These are phyloP conservation scores for Chiua virens DNA, from an alignment of 768 basidiomycete genomes.

Conservation along the genomic window DNA sequence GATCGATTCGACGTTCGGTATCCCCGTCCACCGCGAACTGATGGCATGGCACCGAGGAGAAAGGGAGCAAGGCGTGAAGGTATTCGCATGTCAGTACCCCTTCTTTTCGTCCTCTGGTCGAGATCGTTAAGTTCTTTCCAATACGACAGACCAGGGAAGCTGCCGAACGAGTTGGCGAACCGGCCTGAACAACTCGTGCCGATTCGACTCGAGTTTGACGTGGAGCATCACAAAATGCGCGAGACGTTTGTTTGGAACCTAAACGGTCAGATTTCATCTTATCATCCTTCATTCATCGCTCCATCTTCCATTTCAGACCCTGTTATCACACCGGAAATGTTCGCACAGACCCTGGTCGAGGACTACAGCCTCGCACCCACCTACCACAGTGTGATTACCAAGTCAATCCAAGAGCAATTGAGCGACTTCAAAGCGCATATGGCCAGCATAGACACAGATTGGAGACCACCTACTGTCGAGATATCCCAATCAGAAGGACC, in stretches of 20 bases:
- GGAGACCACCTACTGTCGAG: conserved; percentile 24
- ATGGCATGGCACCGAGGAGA: conserved; percentile 38
- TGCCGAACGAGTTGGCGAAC: conserved; percentile 55
- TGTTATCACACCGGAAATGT: conserved; percentile 83
- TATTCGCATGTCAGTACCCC: conserved; percentile 67
- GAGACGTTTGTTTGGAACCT: conserved; percentile 99
- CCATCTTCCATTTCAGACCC: conserved; percentile 55
- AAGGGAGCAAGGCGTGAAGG: conserved; percentile 65
- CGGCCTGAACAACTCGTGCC: conserved; percentile 85
- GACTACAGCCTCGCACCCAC: conserved; percentile 77
- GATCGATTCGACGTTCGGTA: conserved; percentile 55
- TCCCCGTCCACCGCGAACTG: conserved; percentile 45
- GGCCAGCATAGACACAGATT: conserved; percentile 50
- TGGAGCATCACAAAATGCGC: conserved; percentile 89
- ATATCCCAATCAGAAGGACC: conserved; percentile 22
- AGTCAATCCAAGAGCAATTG: conserved; percentile 87
- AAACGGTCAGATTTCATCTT: conserved; percentile 59
- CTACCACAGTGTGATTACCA: conserved; percentile 68
- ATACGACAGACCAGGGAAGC: conserved; percentile 54
- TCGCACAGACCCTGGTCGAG: conserved; percentile 88
- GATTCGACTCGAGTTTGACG: conserved; percentile 94
- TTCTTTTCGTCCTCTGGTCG: neutral
- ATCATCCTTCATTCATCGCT: neutral
- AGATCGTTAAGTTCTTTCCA: neutral
- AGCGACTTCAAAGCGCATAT: conserved; percentile 75